Base-by-base conservation (phyloP, 1,284 basidiomycete species). In the Malassezia nana region DNA sequence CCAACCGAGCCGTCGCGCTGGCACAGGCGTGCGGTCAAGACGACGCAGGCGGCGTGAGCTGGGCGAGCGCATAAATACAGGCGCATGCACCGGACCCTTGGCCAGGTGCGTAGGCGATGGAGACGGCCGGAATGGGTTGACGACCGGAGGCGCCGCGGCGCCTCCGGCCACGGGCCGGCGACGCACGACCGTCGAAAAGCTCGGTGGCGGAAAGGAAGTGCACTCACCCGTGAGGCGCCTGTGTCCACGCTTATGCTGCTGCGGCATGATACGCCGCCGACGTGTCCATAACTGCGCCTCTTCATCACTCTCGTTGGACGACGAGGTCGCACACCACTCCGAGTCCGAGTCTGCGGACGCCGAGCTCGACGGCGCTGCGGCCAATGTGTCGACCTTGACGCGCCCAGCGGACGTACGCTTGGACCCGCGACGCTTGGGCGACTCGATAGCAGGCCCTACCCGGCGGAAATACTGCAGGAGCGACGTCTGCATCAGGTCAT, bases 1-100 rank as follows among this genome's bases (percentile, higher is more conserved):
- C 2, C 9, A 6, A n/a, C 22, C 24, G 40, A 24, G 40, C 2
- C 25, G 22, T 24, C 40, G 24, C 24, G 40, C 24, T 2, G 22
- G 22, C 7, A 26, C 22, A 15, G 45, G 45, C 6, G 16, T 47
- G 20, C 45, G 45, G 2, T 41, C 41, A 18, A 49, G n/a, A 8
- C 54, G 48, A 10, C 49, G 48, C 10, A 56, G 33, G 7, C 54
- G 54, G 13, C 29, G 48, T 7, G 54, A 56, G 16, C 32, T n/a
- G 6, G 54, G 54, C 22, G 54, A 56, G 18, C 54, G 47, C 24
- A 24, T 16, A 26, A 52, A 52, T 20, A 39, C 30, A 9, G 44
- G 33, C 5, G 12, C 42, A 6, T 28, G 42, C 2, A 16, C 12
- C 25, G 42, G 42, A n/a, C 16, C 20, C 42, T 30, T 20, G 25